Conservation (phyloP, 2,329 filamentous ascomycete species). For the Bipolaris bicolor region DNA sequence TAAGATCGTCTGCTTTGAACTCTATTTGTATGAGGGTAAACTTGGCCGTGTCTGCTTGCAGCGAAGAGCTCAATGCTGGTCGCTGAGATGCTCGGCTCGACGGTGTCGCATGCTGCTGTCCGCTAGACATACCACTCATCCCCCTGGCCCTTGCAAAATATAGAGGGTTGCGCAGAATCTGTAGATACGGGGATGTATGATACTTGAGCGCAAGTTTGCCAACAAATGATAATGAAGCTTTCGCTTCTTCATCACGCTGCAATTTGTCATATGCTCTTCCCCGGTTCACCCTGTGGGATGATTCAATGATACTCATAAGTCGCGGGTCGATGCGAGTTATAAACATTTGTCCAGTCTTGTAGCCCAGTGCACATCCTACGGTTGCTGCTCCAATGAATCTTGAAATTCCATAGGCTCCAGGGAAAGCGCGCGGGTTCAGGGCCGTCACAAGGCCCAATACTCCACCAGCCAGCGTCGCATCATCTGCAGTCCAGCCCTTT, state of each 20-base stretch:
- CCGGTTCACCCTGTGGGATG: background rate
- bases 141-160: background rate
- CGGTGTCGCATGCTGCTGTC: background rate
- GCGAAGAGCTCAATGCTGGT: background rate
- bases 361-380: slow-evolving; percentile 23
- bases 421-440: slow-evolving; percentile 24
- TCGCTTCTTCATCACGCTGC: slow-evolving; percentile 15
- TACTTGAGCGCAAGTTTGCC: slow-evolving; percentile 18
- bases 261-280: slow-evolving; percentile 14
- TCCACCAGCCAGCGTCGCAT: slow-evolving; percentile 23
- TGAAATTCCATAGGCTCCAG: slow-evolving; percentile 22
- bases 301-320: slow-evolving; percentile 6
- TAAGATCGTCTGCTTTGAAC: slow-evolving; percentile 23
- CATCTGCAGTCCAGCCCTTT: slow-evolving; percentile 24
- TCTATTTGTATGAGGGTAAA: slow-evolving; percentile 19
- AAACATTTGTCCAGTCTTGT: slow-evolving; percentile 7
- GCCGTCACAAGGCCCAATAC: slow-evolving; percentile 20
- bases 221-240: slow-evolving; percentile 20
- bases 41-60: slow-evolving; percentile 6
- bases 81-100: background rate
- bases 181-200: slow-evolving; percentile 7
- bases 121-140: background rate
- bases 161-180: slow-evolving; percentile 4
- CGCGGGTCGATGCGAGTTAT: slow-evolving; percentile 4
- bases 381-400: slow-evolving; percentile 26